Conservation (phyloP, 1,284 basidiomycete genomes). For the Gastroboletus turbinatus region DNA sequence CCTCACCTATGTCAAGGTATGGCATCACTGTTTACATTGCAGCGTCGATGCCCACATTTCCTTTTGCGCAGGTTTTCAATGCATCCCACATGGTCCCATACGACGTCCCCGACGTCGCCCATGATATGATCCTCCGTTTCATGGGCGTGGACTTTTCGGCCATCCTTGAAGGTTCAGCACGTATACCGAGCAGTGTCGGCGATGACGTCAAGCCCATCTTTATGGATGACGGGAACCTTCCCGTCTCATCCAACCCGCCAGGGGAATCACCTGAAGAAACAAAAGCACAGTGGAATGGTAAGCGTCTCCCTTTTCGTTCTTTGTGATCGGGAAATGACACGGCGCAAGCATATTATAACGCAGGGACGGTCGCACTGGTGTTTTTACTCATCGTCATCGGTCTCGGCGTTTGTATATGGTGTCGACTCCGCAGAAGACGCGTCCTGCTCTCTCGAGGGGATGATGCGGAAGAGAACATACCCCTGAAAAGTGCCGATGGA, state of each 20-base stretch:
- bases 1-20: conserved; percentile 89
- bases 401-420: conserved; percentile 77
- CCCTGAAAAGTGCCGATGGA: conserved; percentile 41
- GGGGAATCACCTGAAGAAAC: conserved; percentile 62
- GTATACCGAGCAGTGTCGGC: conserved; percentile 77
- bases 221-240: conserved; percentile 42
- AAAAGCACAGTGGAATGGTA: conserved; percentile 84
- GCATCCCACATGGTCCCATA: conserved; percentile 95
- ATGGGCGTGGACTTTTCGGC: conserved; percentile 86
- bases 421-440: conserved; percentile 51
- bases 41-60: not conserved
- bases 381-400: conserved; percentile 70
- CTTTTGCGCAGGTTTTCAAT: conserved; percentile 63
- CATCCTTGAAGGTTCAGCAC: conserved; percentile 72
- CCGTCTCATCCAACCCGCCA: conserved; percentile 35
- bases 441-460: conserved; percentile 40
- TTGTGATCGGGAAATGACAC: not conserved
- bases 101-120: conserved; percentile 85
- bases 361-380: conserved; percentile 83
- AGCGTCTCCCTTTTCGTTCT: conserved; percentile 14
- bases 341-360: conserved; percentile 74
- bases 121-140: conserved; percentile 98
- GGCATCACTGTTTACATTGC: not conserved
- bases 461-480: conserved; percentile 53
- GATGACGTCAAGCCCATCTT: conserved; percentile 61